These are phyloP conservation scores for Moesziomyces globuligerus DNA, from an alignment of 1,284 basidiomycete genomes.

Conservation along the genomic window DNA sequence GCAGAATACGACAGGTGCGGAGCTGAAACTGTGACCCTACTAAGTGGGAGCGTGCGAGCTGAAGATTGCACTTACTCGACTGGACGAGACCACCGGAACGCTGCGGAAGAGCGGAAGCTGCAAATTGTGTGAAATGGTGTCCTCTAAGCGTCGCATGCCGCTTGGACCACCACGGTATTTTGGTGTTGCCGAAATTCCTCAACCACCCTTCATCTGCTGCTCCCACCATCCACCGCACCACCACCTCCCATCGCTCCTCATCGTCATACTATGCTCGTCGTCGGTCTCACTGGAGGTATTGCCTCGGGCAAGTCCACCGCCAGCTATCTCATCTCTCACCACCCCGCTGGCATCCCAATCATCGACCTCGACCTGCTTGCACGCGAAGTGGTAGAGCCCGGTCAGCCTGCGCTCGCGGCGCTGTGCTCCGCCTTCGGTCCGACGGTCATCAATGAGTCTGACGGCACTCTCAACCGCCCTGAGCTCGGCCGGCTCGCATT, in stretches of 20 bases:
- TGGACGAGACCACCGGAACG: too few species aligned
- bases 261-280: constrained; percentile 70
- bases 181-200: too few species aligned
- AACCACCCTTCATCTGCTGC: too few species aligned
- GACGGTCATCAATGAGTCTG: constrained; percentile 73
- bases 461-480: constrained; percentile 83
- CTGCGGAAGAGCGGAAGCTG: too few species aligned
- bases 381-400: constrained; percentile 85
- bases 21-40: too few species aligned
- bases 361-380: constrained; percentile 93
- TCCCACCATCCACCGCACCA: constrained; percentile 1
- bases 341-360: constrained; percentile 75
- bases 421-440: constrained; percentile 80
- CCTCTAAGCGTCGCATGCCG: too few species aligned
- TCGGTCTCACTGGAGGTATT: constrained; percentile 95
- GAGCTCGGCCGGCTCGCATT: constrained; percentile 88
- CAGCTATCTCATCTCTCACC: constrained; percentile 76
- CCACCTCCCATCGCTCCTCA: neutral
- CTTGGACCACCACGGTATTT: too few species aligned
- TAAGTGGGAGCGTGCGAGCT: too few species aligned
- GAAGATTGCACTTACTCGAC: too few species aligned
- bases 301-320: constrained; percentile 90
- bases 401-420: constrained; percentile 77
- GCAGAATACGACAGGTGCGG: too few species aligned
- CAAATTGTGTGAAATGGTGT: neutral